Percentiles rank a stretch among this genome's conserved stretches.
Conservation (phyloP, 257 asterid genomes). For the Ocimum tenuiflorum region DNA sequence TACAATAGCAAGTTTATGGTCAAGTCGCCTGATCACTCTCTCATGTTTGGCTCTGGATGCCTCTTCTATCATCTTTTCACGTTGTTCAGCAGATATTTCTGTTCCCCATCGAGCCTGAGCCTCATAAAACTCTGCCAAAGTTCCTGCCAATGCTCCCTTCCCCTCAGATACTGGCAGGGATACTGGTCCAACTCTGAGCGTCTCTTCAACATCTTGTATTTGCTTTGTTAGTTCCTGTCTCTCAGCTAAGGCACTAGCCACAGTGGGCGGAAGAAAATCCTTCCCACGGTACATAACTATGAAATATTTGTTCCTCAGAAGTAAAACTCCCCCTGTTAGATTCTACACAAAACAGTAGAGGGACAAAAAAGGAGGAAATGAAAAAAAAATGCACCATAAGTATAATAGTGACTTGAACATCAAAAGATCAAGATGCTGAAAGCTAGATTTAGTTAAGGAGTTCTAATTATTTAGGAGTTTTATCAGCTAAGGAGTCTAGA, state of each 20-base stretch:
- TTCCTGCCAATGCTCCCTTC: slow-evolving; percentile 63
- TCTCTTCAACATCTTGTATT: slow-evolving; percentile 83
- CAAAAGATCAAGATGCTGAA: slow-evolving; percentile 13
- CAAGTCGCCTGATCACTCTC: slow-evolving; percentile 68
- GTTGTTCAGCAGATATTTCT: slow-evolving; percentile 67
- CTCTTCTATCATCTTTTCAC: slow-evolving; percentile 60
- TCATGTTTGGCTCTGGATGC: slow-evolving; percentile 60
- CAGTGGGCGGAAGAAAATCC: slow-evolving; percentile 85
- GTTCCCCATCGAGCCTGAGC: slow-evolving; percentile 89
- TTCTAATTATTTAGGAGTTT: no score
- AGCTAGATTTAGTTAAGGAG: no score
- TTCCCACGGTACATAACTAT: slow-evolving; percentile 93
- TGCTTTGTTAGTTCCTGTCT: slow-evolving; percentile 79
- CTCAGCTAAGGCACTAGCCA: slow-evolving; percentile 73
- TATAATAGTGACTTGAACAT: slow-evolving; percentile 3
- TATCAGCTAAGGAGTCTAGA: no score
- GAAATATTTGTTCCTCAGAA: slow-evolving; percentile 88
- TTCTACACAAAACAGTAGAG: slow-evolving; percentile 37
- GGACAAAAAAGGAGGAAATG: background rate
- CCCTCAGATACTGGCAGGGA: slow-evolving; percentile 35
- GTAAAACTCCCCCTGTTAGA: slow-evolving; percentile 85
- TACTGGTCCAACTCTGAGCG: slow-evolving; percentile 42
- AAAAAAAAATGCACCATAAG: background rate
- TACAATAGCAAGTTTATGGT: slow-evolving; percentile 79
- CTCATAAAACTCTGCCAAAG: slow-evolving; percentile 90